phyloP scores from a whole-genome alignment of 2,329 filamentous ascomycete species.

The Stemphylium beticola region DNA sequence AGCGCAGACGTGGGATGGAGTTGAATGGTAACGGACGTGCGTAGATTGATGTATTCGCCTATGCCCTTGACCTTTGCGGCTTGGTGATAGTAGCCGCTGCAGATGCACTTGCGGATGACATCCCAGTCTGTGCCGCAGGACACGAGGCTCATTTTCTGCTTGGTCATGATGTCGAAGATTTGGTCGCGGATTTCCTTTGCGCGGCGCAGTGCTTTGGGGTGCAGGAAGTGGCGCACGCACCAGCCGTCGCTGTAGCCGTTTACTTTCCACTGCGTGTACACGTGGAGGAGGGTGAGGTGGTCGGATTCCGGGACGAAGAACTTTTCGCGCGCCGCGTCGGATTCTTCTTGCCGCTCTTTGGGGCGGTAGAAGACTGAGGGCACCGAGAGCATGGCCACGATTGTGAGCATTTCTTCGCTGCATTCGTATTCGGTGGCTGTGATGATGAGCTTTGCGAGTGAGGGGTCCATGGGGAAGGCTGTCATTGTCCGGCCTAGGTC shows the following conservation, averaged over 20 bases:
- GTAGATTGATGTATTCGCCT: constrained; percentile 95
- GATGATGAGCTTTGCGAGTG: constrained; percentile 91
- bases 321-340: constrained; percentile 92
- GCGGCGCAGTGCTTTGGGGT: constrained; percentile 89
- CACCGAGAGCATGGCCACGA: constrained; percentile 96
- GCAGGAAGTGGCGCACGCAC: constrained; percentile 92
- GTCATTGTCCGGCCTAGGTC: constrained; percentile 91
- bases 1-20: constrained; percentile 92
- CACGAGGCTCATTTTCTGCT: constrained; percentile 85
- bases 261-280: constrained; percentile 92
- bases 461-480: constrained; percentile 97
- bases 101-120: constrained; percentile 92
- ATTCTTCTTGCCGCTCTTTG: constrained; percentile 95
- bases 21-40: constrained; percentile 92
- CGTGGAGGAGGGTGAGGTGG: constrained; percentile 92
- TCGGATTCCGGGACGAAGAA: constrained; percentile 99
- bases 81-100: constrained; percentile 97
- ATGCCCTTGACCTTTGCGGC: constrained; percentile 95
- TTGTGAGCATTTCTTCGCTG: constrained; percentile 97
- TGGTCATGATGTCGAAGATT: constrained; percentile 89
- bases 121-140: constrained; percentile 98
- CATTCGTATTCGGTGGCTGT: constrained; percentile 89
- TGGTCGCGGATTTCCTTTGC: constrained; percentile 96
- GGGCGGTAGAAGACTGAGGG: constrained; percentile 96
- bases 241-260: constrained; percentile 90